Evolutionary conservation across 306 rosid genomes (phyloP), one percentile per base, ranked within the genome.

Genomic region (Prosopis cineraria): DNA sequence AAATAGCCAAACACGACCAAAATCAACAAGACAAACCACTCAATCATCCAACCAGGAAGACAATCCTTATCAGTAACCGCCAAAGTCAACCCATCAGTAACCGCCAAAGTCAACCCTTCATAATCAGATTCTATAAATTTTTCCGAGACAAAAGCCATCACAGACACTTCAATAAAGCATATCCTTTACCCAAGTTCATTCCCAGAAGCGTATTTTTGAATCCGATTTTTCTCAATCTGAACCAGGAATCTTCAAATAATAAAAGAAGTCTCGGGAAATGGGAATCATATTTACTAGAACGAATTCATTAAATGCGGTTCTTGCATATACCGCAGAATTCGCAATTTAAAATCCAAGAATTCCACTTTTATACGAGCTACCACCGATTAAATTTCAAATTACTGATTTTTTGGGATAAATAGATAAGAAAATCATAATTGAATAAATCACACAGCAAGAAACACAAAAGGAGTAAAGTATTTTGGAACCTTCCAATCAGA

Each of bases 401-500:
- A 64, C 45, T 36, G 70, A 36, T 37, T 65, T n/a, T 6, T 55
- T 30, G 40, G 25, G 48, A 47, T 24, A 10, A 41, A 12, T 3
- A 24, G 55, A 25, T 17, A 24, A 67, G 16, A 36, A 1, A 50
- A n/a, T 4, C 55, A 37, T 1, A 76, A 20, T 53, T 8, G 60
- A 5, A 47, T 17, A 24, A 3, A 65, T 44, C 3, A 48, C 1
- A 68, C 1, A 25, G 6, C 39, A 16, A 70, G 56, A 72, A 25
- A 27, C 37, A 48, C 37, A 80, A 52, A 52, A 76, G 25, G 3
- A 39, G n/a, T 22, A 19, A 34, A 40, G 63, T 25, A 22, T 20
- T 39, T 39, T 20, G 33, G 64, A 65, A 89, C 98, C 98, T 93
- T 78, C 97, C 98, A 93, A 2, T 52, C 50, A 65, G 91, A 88